Percentiles rank a stretch among this genome's conserved stretches.
Conservation (phyloP, 768 basidiomycete species). For the Guyanaporus albipodus region DNA sequence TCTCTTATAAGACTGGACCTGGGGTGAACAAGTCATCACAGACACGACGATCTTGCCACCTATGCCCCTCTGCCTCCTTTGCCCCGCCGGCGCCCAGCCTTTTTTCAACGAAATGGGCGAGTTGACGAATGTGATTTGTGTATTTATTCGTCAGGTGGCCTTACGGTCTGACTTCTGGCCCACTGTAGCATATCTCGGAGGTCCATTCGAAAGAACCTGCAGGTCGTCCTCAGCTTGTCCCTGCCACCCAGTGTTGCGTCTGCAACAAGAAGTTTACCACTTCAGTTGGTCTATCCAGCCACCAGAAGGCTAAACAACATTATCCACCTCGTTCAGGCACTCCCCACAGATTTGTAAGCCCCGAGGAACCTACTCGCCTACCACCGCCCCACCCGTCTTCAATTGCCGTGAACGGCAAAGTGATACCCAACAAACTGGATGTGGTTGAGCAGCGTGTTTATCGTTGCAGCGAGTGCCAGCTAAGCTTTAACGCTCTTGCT, state of each 20-base stretch:
- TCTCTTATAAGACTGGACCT: conserved; percentile 28
- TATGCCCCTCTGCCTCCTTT: conserved; percentile 26
- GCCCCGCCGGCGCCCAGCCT: conserved; percentile 21
- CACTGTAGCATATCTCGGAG: conserved; percentile 21
- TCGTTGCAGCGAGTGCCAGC: conserved; percentile 20
- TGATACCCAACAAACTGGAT: not conserved
- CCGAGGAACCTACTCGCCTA: conserved; percentile 1
- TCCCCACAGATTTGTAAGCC: not conserved
- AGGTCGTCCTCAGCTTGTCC: conserved; percentile 1
- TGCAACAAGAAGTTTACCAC: conserved; percentile 28
- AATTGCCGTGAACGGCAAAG: not conserved
- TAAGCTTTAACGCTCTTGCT: conserved; percentile 11
- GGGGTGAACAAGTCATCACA: conserved; percentile 10
- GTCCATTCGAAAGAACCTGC: conserved; percentile 8
- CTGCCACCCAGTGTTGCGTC: conserved; percentile 19
- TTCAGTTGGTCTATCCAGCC: conserved; percentile 11
- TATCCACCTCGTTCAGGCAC: conserved; percentile 8
- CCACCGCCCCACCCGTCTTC: conserved; percentile 4
- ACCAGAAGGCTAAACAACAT: conserved; percentile 25
- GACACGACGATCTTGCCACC: conserved; percentile 15
- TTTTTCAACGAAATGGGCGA: conserved; percentile 18
- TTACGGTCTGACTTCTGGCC: conserved; percentile 5
- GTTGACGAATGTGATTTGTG: conserved; percentile 16
- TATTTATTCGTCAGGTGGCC: not conserved
- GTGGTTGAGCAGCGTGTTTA: conserved; percentile 7